Evolutionary conservation across 2,329 filamentous ascomycete genomes (phyloP).

Genomic region (Xylaria sp.): DNA sequence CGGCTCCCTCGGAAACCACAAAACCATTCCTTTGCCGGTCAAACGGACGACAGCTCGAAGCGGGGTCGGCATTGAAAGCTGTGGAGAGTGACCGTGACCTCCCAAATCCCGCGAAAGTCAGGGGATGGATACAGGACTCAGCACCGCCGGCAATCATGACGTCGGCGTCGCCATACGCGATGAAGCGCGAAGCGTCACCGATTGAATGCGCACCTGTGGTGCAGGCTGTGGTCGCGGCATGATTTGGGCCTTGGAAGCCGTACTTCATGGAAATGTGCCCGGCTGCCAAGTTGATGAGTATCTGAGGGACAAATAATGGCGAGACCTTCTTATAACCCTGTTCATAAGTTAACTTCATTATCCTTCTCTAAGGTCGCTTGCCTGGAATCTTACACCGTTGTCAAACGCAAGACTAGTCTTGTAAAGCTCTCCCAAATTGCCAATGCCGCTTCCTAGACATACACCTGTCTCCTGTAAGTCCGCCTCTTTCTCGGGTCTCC

Average conservation of each 20-base stretch:
- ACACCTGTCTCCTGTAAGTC: slow-evolving; percentile 84
- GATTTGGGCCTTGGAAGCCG: slow-evolving; percentile 90
- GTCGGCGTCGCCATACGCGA: slow-evolving; percentile 89
- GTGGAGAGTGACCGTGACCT: slow-evolving; percentile 87
- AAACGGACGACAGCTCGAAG: slow-evolving; percentile 83
- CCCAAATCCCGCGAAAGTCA: slow-evolving; percentile 92
- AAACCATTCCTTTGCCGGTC: slow-evolving; percentile 84
- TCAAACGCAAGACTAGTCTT: slow-evolving; percentile 81
- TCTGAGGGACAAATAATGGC: slow-evolving; percentile 89
- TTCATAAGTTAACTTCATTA: slow-evolving; percentile 19
- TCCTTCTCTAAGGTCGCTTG: slow-evolving; percentile 2
- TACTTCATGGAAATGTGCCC: slow-evolving; percentile 95
- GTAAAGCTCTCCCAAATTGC: slow-evolving; percentile 91
- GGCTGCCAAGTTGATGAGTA: slow-evolving; percentile 93
- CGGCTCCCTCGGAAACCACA: slow-evolving; percentile 92
- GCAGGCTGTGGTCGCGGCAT: slow-evolving; percentile 92
- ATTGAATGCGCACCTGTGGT: slow-evolving; percentile 96
- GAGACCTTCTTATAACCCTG: slow-evolving; percentile 94
- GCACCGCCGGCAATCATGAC: slow-evolving; percentile 97
- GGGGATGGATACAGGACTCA: slow-evolving; percentile 94
- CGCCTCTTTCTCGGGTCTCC: slow-evolving; percentile 69
- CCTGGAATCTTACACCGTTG: slow-evolving; percentile 66
- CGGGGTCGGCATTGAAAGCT: slow-evolving; percentile 77
- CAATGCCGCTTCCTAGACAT: slow-evolving; percentile 94
- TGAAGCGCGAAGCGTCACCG: slow-evolving; percentile 92